Conservation (phyloP, 2,329 filamentous ascomycete species). For the Pseudofabraea citricarpa region DNA sequence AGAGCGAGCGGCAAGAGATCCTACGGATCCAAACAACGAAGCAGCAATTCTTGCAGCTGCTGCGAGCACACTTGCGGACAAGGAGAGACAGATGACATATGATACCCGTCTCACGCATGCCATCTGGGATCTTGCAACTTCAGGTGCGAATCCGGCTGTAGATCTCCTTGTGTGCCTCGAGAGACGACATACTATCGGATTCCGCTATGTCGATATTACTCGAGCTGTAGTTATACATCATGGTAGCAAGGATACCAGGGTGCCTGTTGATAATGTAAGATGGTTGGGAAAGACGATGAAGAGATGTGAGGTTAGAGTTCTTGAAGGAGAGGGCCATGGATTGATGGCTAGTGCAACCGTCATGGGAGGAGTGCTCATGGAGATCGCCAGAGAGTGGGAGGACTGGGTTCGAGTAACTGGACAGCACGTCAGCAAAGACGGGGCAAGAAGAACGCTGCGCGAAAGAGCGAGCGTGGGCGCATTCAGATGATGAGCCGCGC, state of each 20-base stretch:
- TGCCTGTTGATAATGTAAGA: constrained; percentile 89
- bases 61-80: constrained; percentile 59
- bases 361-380: constrained; percentile 91
- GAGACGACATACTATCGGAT: constrained; percentile 84
- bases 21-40: constrained; percentile 24
- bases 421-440: constrained; percentile 20
- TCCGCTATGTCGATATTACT: constrained; percentile 94
- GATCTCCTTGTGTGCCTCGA: constrained; percentile 92
- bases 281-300: constrained; percentile 96
- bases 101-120: constrained; percentile 83
- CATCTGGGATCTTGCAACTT: constrained; percentile 91
- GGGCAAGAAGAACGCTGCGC: constrained; percentile 18
- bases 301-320: constrained; percentile 81
- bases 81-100: constrained; percentile 70
- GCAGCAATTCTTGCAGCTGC: constrained; percentile 40
- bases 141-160: constrained; percentile 87
- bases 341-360: constrained; percentile 91
- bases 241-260: constrained; percentile 81
- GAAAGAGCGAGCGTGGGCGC: constrained; percentile 26
- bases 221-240: constrained; percentile 91
- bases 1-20: constrained; percentile 21
- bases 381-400: constrained; percentile 92
- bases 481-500: too few relatives aligned
- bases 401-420: constrained; percentile 69
- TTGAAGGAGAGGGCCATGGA: constrained; percentile 90